Base-by-base conservation (phyloP, 2,329 filamentous ascomycete species). In the Ceratocystis eucalypticola region DNA sequence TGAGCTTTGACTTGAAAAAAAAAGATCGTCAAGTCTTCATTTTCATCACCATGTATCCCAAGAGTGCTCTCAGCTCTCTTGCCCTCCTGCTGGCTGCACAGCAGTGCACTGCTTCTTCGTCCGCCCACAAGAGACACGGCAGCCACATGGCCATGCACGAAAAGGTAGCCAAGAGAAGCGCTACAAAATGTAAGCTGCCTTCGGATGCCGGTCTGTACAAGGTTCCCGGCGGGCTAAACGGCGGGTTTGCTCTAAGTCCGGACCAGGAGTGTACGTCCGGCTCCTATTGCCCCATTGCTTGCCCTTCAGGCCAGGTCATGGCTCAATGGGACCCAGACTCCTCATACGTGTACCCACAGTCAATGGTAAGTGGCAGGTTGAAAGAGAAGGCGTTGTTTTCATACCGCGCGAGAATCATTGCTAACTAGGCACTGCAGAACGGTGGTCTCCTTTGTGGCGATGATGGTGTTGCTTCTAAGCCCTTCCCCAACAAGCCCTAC, bases 241-340 rank as follows among this genome's bases (percentile, higher is more conserved):
- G 79, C 62, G 89, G 89, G 69, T 93, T 88, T 85, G 89, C 88
- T 53, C 85, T 92, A 83, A 88, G 86, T 71, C 88, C 88, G 3
- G 85, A 92, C 74, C 82, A 88, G 73, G 74, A 81, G 65, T 92
- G 89, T 74, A 78, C 77, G 67, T 81, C 84, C 3, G 87, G 84
- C 67, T 82, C 74, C 70, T 91, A 87, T 75, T 92, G 89, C 72
- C 89, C 89, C 1, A 86, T 88, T 73, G 88, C 89, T 65, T 92
- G 89, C 74, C 87, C 86, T 68, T 74, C 88, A 0, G 88, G 88
- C 68, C 83, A 89, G 77, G 83, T 92, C 33, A 89, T 88, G 80
- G 83, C 85, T 69, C 89, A 93, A 74, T 92, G 89, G 89, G 84
- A 91, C 72, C 85, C 86, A 0, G 75, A 80, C 67, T 88, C 88